Evolutionary conservation across 2,329 filamentous ascomycete species (phyloP).

Genomic region (Exophiala bonariae): DNA sequence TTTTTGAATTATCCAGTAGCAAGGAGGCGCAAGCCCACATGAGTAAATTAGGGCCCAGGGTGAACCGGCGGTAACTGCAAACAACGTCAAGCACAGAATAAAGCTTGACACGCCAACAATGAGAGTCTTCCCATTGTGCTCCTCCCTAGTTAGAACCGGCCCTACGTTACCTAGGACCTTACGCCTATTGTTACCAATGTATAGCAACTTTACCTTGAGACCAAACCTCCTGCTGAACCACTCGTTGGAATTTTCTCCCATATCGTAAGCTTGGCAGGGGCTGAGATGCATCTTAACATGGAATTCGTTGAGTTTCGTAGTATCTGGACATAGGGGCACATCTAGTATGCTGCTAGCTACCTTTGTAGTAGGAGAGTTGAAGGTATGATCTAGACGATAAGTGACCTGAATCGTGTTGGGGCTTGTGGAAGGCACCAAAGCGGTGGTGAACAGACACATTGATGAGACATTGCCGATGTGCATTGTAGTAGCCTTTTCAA

Average conservation of each 20-base stretch:
- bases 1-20: too few relatives aligned
- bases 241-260: slow-evolving; percentile 4
- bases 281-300: slow-evolving; percentile 6
- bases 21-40: too few relatives aligned
- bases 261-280: slow-evolving; percentile 9
- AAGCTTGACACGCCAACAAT: too few relatives aligned
- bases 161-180: slow-evolving; percentile 10
- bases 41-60: too few relatives aligned
- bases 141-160: neutral
- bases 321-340: slow-evolving; percentile 3
- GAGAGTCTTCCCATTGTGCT: too few relatives aligned
- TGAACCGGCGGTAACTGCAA: too few relatives aligned
- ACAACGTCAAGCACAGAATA: too few relatives aligned
- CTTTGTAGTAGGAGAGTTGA: slow-evolving; percentile 21
- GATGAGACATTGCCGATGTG: slow-evolving; percentile 59
- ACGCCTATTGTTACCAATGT: slow-evolving; percentile 6
- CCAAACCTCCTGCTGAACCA: slow-evolving; percentile 2
- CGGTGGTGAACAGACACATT: slow-evolving; percentile 64
- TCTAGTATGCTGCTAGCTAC: slow-evolving; percentile 29
- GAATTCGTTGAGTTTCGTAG: neutral
- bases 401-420: slow-evolving; percentile 30
- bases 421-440: slow-evolving; percentile 26
- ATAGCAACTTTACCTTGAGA: slow-evolving; percentile 3
- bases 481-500: slow-evolving; percentile 53
- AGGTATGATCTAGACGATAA: slow-evolving; percentile 22